Evolutionary conservation across 352 stramenopile species (phyloP), one percentile per base, ranked within the genome.

Genomic region (Pythium inflatum): DNA sequence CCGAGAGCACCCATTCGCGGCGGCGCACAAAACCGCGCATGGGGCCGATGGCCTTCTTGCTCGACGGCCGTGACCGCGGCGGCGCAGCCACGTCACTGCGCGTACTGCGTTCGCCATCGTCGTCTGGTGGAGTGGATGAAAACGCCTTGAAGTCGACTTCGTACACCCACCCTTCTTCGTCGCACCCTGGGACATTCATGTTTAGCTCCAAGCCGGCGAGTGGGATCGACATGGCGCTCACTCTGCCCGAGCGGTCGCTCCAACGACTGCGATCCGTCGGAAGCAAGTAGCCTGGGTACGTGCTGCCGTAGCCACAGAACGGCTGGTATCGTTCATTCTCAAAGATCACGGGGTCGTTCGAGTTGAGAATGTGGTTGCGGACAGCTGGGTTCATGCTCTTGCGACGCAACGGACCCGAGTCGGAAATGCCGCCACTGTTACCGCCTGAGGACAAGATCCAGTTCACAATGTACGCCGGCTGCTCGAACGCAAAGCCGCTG

Each of bases 261-360:
- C 88, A 96, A 24, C 88, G 87, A 36, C 82, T 88, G 34, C 88
- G 85, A 51, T 96, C 88, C 8, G 86, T 94, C 7, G 87, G 83
- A 27, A 96, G 68, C 38, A 96, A 49, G 62, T 94, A 92, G 5
- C 86, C 88, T 12, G 87, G 87, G 70, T 91, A 95, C 2, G 87
- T 90, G 59, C 82, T 92, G 31, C 88, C 88, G 53, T 89, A 96
- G 25, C 88, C 88, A 45, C 81, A 88, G 66, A 96, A 96, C 3
- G 86, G 87, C 60, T 94, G 87, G 67, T 94, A 96, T 9, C 88
- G 83, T 70, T 96, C 77, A 60, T 96, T 96, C 73, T 96, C 88
- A 41, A 92, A 96, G 22, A 96, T 79, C 0, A 94, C 87, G 0
- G 88, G 82, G 58, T 94, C 88, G 30, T 83, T 76, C 25, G 87